Base-by-base conservation (phyloP, 805 yeast genomes). In the Lipomyces oligophaga region DNA sequence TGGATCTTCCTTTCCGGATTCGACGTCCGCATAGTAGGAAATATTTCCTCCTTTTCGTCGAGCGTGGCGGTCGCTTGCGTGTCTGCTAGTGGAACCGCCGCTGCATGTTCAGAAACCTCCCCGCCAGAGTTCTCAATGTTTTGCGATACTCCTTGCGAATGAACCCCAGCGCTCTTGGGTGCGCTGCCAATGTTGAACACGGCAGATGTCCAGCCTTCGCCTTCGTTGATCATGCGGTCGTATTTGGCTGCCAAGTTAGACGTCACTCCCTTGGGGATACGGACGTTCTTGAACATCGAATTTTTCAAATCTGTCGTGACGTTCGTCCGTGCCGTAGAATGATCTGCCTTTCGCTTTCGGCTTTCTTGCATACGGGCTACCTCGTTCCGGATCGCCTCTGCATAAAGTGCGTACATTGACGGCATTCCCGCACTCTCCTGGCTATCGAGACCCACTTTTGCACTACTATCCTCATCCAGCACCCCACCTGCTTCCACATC, bases 181-280 rank as follows among this genome's bases (percentile, higher is more conserved):
- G 43, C 47, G 13, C 22, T 21, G 30, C 55, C 55, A 15, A 51
- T 35, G 22, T 35, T 44, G 34, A 54, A 54, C 11, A 53, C 45
- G 16, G 48, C 38, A 13, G 57, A 52, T 30, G 19, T 39, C 58
- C 58, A 54, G 15, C 49, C 19, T n/a, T 48, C 51, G 15, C 58
- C 58, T 18, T 41, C 34, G 19, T 19, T 34, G 1, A 54, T 57
- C 45, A 45, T 27, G 22, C 34, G 27, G 37, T 46, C 49, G 38
- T 48, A 49, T 33, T 39, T 34, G n/a, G 52, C 38, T 3, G 50
- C 51, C 25, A 25, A 26, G 18, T 15, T 28, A 21, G 43, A 34
- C 24, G 55, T 6, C 19, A 40, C 22, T 2, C 54, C 47, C 21
- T 37, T 31, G 8, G 58, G 58, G 31, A 54, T 24, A 8, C 42